These are phyloP conservation scores for Cairneyella variabilis DNA, from an alignment of 495 filamentous ascomycete species.

Conservation along the genomic window DNA sequence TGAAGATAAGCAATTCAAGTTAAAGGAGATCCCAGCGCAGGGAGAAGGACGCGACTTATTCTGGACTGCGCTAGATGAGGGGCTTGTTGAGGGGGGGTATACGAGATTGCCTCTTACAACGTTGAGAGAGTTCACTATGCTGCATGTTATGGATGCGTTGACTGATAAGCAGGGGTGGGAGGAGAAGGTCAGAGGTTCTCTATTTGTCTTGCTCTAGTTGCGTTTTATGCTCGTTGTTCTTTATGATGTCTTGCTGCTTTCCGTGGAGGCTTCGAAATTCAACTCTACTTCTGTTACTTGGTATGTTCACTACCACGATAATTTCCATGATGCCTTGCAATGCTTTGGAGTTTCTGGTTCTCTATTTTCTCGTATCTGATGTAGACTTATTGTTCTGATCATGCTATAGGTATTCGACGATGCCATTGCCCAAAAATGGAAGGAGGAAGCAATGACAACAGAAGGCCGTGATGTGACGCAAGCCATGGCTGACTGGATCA, in stretches of 20 bases:
- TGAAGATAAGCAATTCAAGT: not conserved
- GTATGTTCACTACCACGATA: no score
- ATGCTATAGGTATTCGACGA: slow-evolving; percentile 46
- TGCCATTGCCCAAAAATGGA: slow-evolving; percentile 32
- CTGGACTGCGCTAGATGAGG: slow-evolving; percentile 6
- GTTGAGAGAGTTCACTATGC: slow-evolving; percentile 17
- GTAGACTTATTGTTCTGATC: not conserved
- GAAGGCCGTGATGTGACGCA: slow-evolving; percentile 28
- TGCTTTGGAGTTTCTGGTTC: no score
- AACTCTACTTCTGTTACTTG: no score
- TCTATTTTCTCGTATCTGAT: not conserved
- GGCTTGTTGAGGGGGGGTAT: no score
- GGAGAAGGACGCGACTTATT: slow-evolving; percentile 6
- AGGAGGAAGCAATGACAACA: slow-evolving; percentile 29
- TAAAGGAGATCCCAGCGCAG: not conserved
- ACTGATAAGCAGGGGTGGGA: slow-evolving; percentile 18
- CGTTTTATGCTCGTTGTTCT: not conserved
- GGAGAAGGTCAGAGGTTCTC: slow-evolving; percentile 10
- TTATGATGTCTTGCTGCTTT: not conserved
- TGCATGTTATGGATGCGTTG: slow-evolving; percentile 17
- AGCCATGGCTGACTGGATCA: slow-evolving; percentile 21
- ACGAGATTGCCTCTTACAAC: slow-evolving; percentile 11
- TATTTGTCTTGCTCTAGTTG: not conserved
- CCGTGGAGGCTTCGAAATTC: not conserved
- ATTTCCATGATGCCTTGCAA: no score